Evolutionary conservation across 768 basidiomycete genomes (phyloP), one percentile per base, ranked within the genome.

Genomic region (Tricholoma terreum): DNA sequence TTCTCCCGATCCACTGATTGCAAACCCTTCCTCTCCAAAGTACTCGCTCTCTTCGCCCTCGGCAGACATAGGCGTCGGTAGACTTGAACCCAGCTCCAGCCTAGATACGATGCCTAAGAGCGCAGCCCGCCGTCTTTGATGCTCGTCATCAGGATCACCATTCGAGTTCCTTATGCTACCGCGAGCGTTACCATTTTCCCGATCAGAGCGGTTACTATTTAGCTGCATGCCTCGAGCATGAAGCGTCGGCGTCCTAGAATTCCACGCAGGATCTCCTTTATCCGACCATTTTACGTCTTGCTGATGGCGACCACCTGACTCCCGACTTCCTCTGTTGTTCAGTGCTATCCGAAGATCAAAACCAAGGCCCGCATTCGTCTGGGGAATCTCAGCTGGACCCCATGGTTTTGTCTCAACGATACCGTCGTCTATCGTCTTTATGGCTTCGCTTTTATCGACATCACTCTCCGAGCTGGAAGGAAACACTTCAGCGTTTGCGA

Each of bases 401-500:
- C 55, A 24, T 12, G 4, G 24, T 14, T 14, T 36, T 34, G 21
- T 30, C 34, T 21, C 33, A 22, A 22, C 9, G n/a, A 34, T 21
- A 38, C 19, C 4, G 34, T 38, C 31, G 15, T 19, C 14, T 31
- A 33, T 50, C 15, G 22, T 35, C 36, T 30, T 51, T 17, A 30
- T 24, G 11, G 17, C 54, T 50, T 19, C 35, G 6, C 46, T 59
- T n/a, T 56, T 61, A 19, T 69, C 74, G 6, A 50, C 58, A 14
- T 77, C 77, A 46, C 73, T 72, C 24, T 76, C 79, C 3, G 77
- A 78, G 48, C 69, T 73, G 8, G 79, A 77, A 2, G 75, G 66
- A n/a, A 74, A 63, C 10, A 76, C 71, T 42, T 75, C 75, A 1
- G 76, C 74, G 55, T 80, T 81, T 6, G 77, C 71, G 22, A 82